Conservation (phyloP, 495 filamentous ascomycete genomes). For the Rhypophila decipiens region DNA sequence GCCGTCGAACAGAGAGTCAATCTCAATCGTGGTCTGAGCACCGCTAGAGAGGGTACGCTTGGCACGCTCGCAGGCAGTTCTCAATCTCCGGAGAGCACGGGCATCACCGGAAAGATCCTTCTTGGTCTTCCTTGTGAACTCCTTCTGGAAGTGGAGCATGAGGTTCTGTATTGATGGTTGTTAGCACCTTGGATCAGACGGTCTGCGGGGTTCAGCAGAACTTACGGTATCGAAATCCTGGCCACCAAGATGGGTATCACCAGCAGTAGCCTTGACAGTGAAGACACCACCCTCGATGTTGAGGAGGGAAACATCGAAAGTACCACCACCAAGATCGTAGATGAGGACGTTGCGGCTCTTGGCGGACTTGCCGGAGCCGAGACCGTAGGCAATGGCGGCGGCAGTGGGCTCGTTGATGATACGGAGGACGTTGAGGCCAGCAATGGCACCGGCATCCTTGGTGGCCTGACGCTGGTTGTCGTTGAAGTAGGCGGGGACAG, state of each 20-base stretch:
- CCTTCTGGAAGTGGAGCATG: constrained; percentile 89
- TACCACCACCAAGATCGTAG: constrained; percentile 99
- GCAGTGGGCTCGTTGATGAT: constrained; percentile 99
- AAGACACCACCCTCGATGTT: constrained; percentile 99
- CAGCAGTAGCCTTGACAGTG: constrained; percentile 96
- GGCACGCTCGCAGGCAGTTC: constrained; percentile 98
- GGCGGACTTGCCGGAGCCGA: constrained; percentile 83
- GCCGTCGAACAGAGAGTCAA: constrained; percentile 96
- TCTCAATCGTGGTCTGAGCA: constrained; percentile 96
- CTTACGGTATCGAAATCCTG: constrained; percentile 99
- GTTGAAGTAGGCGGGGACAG: constrained; percentile 99
- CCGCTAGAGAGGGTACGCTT: constrained; percentile 97
- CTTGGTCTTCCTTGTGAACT: constrained; percentile 89
- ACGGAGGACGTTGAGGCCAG: constrained; percentile 95
- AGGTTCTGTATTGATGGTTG: no score
- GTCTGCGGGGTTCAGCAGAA: no score
- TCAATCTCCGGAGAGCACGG: constrained; percentile 94
- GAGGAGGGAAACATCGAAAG: constrained; percentile 98
- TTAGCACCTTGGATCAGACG: no score
- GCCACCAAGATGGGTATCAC: constrained; percentile 98
- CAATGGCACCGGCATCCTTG: constrained; percentile 97
- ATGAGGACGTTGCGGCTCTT: constrained; percentile 99
- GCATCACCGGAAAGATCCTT: constrained; percentile 79
- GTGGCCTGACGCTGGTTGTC: constrained; percentile 98
- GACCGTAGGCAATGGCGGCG: constrained; percentile 94